A percentile compares a stretch with the other conserved stretches of the same genome.
These are phyloP conservation scores for Flaveria ramosissima DNA, from an alignment of 129 eudicot species.

Conservation along the genomic window DNA sequence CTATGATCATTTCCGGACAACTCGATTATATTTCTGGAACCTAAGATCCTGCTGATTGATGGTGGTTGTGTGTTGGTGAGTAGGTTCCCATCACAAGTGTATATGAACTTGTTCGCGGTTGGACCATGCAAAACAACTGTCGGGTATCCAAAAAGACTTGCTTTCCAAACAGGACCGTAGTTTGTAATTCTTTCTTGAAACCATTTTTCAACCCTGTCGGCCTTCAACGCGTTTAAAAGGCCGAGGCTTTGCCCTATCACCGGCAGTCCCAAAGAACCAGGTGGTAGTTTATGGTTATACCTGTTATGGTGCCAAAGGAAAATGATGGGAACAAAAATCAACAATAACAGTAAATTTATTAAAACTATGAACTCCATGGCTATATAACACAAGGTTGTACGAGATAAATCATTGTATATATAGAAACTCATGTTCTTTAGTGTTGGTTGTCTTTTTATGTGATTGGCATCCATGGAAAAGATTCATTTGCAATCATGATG, in stretches of 20 bases:
- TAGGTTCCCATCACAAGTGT: constrained; percentile 34
- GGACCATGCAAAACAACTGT: constrained; percentile 40
- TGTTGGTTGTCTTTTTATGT: too few species aligned
- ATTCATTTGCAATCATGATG: too few species aligned
- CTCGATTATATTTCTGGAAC: constrained; percentile 40
- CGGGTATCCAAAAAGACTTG: constrained; percentile 34
- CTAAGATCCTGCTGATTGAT: constrained; percentile 30
- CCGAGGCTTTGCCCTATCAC: constrained; percentile 38
- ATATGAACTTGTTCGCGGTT: constrained; percentile 44
- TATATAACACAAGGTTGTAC: background rate
- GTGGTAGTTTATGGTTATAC: constrained; percentile 20
- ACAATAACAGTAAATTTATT: background rate
- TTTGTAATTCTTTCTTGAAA: constrained; percentile 33
- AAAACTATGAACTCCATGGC: constrained; percentile 18
- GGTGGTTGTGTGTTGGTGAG: constrained; percentile 39
- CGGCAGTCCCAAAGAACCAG: constrained; percentile 43
- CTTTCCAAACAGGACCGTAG: constrained; percentile 40
- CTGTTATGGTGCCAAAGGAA: constrained; percentile 10
- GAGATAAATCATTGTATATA: too few species aligned
- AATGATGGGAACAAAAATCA: constrained; percentile 13
- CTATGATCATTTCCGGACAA: constrained; percentile 40
- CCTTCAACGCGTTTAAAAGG: constrained; percentile 39
- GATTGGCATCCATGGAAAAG: too few species aligned
- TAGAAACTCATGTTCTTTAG: too few species aligned
- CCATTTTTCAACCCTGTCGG: constrained; percentile 39